Percentiles rank a stretch among this genome's conserved stretches.
These are phyloP conservation scores for Paecilomyces variotii DNA, from an alignment of 2,329 filamentous ascomycete genomes.

Conservation along the genomic window DNA sequence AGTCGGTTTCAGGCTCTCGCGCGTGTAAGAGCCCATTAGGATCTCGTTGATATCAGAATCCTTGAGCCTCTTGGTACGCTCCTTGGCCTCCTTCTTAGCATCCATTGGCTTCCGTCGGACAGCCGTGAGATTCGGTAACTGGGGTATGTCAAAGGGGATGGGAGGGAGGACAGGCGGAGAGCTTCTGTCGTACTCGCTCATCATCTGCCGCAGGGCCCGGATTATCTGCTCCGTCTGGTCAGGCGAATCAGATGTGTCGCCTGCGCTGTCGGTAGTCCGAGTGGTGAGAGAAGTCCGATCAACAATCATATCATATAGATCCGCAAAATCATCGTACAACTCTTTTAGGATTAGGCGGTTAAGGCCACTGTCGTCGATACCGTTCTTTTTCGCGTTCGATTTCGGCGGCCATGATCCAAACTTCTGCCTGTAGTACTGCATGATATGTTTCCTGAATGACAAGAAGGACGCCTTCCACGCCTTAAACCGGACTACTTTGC, in stretches of 20 bases:
- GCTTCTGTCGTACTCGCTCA: conserved; percentile 82
- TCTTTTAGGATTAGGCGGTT: conserved; percentile 76
- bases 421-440: conserved; percentile 60
- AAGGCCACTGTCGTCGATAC: conserved; percentile 74
- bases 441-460: conserved; percentile 64
- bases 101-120: conserved; percentile 59
- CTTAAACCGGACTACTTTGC: conserved; percentile 73
- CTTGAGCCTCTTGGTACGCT: conserved; percentile 64
- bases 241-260: conserved; percentile 43
- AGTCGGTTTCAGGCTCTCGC: conserved; percentile 52
- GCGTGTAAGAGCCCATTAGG: conserved; percentile 74
- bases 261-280: conserved; percentile 62
- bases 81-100: conserved; percentile 65
- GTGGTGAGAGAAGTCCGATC: conserved; percentile 73
- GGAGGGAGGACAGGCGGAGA: conserved; percentile 85
- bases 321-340: conserved; percentile 77
- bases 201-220: conserved; percentile 66
- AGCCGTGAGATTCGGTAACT: conserved; percentile 61
- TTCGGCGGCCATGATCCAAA: conserved; percentile 85
- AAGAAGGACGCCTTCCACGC: conserved; percentile 70
- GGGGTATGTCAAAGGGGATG: conserved; percentile 80
- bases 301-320: conserved; percentile 80
- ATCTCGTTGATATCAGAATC: conserved; percentile 69
- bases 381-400: conserved; percentile 83
- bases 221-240: conserved; percentile 51